Conservation (phyloP, 768 basidiomycete species). For the Exsudoporus frostii region DNA sequence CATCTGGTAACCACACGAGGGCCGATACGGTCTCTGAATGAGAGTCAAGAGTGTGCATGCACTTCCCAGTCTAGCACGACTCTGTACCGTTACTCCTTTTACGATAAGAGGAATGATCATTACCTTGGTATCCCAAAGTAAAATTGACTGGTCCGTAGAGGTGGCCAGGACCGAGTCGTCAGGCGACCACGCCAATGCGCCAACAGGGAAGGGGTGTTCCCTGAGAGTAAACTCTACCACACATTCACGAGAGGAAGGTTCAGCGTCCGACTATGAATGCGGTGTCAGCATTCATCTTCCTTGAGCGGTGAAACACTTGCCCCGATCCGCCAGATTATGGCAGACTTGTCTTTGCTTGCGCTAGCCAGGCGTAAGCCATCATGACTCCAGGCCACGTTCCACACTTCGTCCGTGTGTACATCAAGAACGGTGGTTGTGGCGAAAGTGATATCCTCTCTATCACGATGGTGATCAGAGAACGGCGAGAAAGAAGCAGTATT, state of each 20-base stretch:
- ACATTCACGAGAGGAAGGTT: constrained; percentile 57
- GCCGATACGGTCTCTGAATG: constrained; percentile 85
- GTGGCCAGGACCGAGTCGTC: constrained; percentile 87
- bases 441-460: constrained; percentile 76
- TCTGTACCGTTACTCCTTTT: constrained; percentile 1
- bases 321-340: constrained; percentile 85
- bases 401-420: constrained; percentile 91
- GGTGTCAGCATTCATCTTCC: constrained; percentile 3
- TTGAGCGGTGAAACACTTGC: constrained; percentile 44
- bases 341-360: constrained; percentile 81
- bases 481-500: constrained; percentile 64
- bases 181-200: constrained; percentile 87
- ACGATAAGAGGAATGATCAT: constrained; percentile 11
- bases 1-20: constrained; percentile 85
- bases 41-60: constrained; percentile 60
- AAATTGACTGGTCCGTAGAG: constrained; percentile 74
- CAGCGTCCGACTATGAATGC: constrained; percentile 40
- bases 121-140: constrained; percentile 90
- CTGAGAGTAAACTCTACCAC: constrained; percentile 55
- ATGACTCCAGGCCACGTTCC: constrained; percentile 95
- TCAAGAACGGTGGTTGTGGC: constrained; percentile 81
- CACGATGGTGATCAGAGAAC: constrained; percentile 83
- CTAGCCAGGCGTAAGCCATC: constrained; percentile 82
- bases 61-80: constrained; percentile 61
- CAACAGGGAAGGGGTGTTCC: constrained; percentile 76